phyloP scores from a whole-genome alignment of 2,329 filamentous ascomycete species.

The Ophiostoma perfectum region DNA sequence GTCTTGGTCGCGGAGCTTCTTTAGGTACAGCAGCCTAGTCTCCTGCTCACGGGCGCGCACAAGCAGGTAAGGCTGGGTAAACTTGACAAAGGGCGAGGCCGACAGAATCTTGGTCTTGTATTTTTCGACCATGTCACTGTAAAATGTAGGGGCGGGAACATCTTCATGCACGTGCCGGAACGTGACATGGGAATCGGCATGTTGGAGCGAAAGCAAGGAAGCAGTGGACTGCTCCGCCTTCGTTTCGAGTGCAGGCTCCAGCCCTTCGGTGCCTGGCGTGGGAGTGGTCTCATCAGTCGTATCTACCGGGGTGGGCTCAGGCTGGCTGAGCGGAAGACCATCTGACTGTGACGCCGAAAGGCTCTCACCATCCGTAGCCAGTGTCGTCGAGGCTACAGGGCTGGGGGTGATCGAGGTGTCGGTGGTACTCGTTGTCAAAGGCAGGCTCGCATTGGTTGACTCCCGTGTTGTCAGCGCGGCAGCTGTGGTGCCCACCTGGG shows the following conservation, averaged over 20 bases:
- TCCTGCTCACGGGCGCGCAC: conserved; percentile 92
- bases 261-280: neutral
- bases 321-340: conserved; percentile 1
- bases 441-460: conserved; percentile 14
- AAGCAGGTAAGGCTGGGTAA: conserved; percentile 85
- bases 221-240: conserved; percentile 1
- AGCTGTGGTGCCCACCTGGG: conserved; percentile 33
- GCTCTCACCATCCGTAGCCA: conserved; percentile 8
- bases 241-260: neutral
- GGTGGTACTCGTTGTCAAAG: neutral
- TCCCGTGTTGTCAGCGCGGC: conserved; percentile 35
- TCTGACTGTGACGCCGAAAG: conserved; percentile 12
- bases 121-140: conserved; percentile 90
- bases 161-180: conserved; percentile 65
- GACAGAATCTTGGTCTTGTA: conserved; percentile 91
- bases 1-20: conserved; percentile 73
- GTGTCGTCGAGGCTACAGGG: conserved; percentile 7
- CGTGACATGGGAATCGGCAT: conserved; percentile 42
- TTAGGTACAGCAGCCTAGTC: conserved; percentile 73
- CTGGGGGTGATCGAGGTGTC: conserved; percentile 6
- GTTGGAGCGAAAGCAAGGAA: conserved; percentile 35
- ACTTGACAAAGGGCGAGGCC: conserved; percentile 92
- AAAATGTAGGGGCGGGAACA: conserved; percentile 81
- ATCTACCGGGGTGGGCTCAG: neutral
- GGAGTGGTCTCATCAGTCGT: neutral